These are phyloP conservation scores for Parachaetomium inaequale DNA, from an alignment of 495 filamentous ascomycete genomes.

Conservation along the genomic window DNA sequence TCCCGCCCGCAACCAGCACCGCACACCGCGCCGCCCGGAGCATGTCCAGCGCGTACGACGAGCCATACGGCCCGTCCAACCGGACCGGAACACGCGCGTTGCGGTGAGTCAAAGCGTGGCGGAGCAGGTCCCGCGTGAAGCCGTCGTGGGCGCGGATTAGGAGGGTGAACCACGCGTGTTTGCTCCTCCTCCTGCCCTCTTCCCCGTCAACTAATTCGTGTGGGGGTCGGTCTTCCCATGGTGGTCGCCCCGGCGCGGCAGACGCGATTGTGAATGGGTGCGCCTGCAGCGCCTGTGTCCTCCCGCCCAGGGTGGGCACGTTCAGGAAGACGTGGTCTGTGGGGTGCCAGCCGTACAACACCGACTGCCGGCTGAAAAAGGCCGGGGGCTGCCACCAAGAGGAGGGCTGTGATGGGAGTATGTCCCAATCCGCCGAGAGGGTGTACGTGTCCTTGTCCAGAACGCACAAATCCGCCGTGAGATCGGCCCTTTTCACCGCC, in stretches of 20 bases:
- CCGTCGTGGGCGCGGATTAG: constrained; percentile 55
- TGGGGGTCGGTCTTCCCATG: neutral
- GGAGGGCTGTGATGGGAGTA: constrained; percentile 20
- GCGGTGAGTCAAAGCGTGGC: constrained; percentile 41
- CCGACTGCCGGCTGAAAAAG: constrained; percentile 27
- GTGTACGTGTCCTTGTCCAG: constrained; percentile 45
- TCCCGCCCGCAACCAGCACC: constrained; percentile 59
- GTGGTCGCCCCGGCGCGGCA: constrained; percentile 35
- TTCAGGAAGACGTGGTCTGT: constrained; percentile 59
- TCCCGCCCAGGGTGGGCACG: constrained; percentile 45
- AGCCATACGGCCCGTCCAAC: constrained; percentile 59
- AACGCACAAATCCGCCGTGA: constrained; percentile 46
- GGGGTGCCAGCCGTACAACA: constrained; percentile 52
- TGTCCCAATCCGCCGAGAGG: constrained; percentile 42
- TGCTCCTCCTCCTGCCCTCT: neutral
- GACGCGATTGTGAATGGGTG: constrained; percentile 61
- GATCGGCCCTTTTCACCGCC: constrained; percentile 39
- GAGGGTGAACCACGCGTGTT: constrained; percentile 46
- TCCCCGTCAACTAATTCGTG: neutral
- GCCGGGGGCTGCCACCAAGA: constrained; percentile 5
- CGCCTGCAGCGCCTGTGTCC: constrained; percentile 36
- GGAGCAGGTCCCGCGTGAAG: constrained; percentile 54
- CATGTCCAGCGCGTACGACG: constrained; percentile 32
- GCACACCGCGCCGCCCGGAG: constrained; percentile 40
- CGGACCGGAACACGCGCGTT: constrained; percentile 33